Percentiles rank a stretch among this genome's conserved stretches.
Conservation (phyloP, 2,329 filamentous ascomycete genomes). For the Pyrenophora seminiperda region DNA sequence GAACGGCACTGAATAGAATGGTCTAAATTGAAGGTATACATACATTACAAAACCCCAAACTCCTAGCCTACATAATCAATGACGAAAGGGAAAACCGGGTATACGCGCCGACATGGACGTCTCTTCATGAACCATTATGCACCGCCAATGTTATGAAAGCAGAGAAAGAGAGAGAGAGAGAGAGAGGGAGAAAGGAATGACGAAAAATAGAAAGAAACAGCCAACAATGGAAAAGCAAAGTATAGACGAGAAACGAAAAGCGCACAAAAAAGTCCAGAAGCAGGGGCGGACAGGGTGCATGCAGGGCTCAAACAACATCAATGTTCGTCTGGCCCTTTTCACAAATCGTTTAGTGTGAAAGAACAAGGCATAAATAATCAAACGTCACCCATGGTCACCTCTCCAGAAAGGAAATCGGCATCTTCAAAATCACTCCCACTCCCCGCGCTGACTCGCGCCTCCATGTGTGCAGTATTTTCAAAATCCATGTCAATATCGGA, state of each 20-base stretch:
- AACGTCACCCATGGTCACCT: constrained; percentile 44
- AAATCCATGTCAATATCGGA: constrained; percentile 41
- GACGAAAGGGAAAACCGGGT: constrained; percentile 15
- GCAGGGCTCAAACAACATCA: too few relatives aligned
- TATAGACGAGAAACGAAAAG: not conserved
- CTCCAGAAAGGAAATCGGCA: constrained; percentile 61
- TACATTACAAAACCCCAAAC: too few relatives aligned
- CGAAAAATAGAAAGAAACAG: constrained; percentile 1
- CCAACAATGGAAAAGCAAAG: not conserved
- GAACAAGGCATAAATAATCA: constrained; percentile 6
- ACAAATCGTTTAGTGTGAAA: not conserved
- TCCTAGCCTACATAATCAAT: not conserved
- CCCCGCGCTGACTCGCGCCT: constrained; percentile 43
- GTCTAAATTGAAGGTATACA: too few relatives aligned
- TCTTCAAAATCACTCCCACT: constrained; percentile 68
- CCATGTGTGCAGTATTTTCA: constrained; percentile 35
- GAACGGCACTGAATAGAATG: too few relatives aligned
- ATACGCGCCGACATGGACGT: constrained; percentile 21
- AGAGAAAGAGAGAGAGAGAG: not conserved
- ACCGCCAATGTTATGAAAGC: not conserved
- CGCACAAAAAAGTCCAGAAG: not conserved
- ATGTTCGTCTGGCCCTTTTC: too few relatives aligned
- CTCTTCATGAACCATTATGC: constrained; percentile 9
- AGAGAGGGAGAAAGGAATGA: constrained; percentile 9
- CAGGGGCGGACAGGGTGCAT: too few relatives aligned